Conservation (phyloP, 2,329 filamentous ascomycete species). For the Cladorrhinum sp. region DNA sequence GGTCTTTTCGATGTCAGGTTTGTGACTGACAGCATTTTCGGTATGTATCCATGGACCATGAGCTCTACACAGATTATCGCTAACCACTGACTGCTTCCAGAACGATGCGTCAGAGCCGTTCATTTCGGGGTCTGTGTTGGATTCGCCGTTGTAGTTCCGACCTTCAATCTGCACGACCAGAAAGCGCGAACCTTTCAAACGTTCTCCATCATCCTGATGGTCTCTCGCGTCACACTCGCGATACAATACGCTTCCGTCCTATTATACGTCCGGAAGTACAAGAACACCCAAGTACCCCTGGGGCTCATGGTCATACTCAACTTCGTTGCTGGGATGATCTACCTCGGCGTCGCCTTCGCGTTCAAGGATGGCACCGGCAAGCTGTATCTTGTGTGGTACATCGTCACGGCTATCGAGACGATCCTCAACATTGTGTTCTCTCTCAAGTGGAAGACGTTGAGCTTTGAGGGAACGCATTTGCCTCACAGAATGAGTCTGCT, state of each 20-base stretch:
- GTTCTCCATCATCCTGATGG: constrained; percentile 44
- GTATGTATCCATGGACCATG: background rate
- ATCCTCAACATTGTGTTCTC: constrained; percentile 51
- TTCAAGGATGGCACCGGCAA: constrained; percentile 36
- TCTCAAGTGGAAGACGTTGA: constrained; percentile 52
- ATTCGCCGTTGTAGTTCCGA: constrained; percentile 58
- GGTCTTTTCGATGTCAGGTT: constrained; percentile 65
- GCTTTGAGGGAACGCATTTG: constrained; percentile 60
- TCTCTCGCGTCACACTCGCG: constrained; percentile 51
- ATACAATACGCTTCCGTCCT: constrained; percentile 51
- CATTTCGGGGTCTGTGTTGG: constrained; percentile 64
- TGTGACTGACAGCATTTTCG: constrained; percentile 61
- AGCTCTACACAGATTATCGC: background rate
- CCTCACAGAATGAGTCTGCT: constrained; percentile 62
- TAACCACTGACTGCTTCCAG: background rate
- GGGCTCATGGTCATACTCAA: constrained; percentile 37
- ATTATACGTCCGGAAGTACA: constrained; percentile 42
- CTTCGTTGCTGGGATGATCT: constrained; percentile 36
- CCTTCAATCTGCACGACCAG: constrained; percentile 41
- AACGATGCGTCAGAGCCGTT: constrained; percentile 54
- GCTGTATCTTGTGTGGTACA: constrained; percentile 48
- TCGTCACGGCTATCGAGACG: constrained; percentile 52
- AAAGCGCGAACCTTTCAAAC: constrained; percentile 29
- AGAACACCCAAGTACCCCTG: constrained; percentile 36
- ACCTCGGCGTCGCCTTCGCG: constrained; percentile 41